These are phyloP conservation scores for Nevesoporus exiguus DNA, from an alignment of 768 basidiomycete species.

Conservation along the genomic window DNA sequence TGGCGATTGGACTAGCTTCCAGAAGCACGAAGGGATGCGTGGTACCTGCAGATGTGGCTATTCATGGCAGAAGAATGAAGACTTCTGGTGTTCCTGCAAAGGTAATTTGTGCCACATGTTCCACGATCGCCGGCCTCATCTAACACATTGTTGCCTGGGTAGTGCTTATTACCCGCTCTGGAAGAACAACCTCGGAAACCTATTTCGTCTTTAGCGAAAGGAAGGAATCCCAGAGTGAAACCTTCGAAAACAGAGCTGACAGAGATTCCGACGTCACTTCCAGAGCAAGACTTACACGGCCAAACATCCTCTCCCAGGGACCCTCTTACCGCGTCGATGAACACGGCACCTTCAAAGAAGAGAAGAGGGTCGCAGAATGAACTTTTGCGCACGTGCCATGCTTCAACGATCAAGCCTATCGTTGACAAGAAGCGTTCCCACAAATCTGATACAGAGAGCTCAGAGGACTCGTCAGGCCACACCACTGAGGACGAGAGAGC, in stretches of 20 bases:
- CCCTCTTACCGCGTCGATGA: slow-evolving; percentile 4
- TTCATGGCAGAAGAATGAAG: slow-evolving; percentile 6
- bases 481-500: slow-evolving; percentile 30
- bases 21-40: slow-evolving; percentile 15
- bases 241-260: slow-evolving; percentile 26
- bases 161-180: not conserved
- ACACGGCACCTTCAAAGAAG: slow-evolving; percentile 4
- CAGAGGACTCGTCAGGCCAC: slow-evolving; percentile 13
- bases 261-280: slow-evolving; percentile 57
- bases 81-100: slow-evolving; percentile 9
- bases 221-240: slow-evolving; percentile 11
- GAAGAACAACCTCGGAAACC: slow-evolving; percentile 12
- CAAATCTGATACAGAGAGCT: slow-evolving; percentile 27
- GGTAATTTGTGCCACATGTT: slow-evolving; percentile 12
- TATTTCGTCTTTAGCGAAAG: slow-evolving; percentile 5
- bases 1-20: slow-evolving; percentile 31
- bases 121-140: not conserved
- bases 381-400: slow-evolving; percentile 3
- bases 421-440: slow-evolving; percentile 20
- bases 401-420: slow-evolving; percentile 6
- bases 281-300: slow-evolving; percentile 44
- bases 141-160: not conserved
- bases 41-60: not conserved
- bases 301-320: slow-evolving; percentile 9
- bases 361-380: not conserved